phyloP scores from a whole-genome alignment of 257 asterid genomes.

The Solanum medicagineum region DNA sequence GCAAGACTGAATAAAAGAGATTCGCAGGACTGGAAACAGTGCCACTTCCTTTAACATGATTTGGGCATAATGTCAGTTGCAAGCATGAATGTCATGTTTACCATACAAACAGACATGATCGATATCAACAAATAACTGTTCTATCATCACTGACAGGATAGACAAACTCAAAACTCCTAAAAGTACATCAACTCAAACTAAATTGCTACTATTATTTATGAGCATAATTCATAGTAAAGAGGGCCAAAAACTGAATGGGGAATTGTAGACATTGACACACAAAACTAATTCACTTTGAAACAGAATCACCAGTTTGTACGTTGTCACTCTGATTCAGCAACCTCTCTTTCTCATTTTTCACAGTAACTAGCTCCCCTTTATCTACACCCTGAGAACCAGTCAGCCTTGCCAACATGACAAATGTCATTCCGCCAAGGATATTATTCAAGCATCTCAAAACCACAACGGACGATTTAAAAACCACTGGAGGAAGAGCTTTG shows the following conservation, averaged over 20 bases:
- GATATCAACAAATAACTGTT: background rate
- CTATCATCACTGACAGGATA: background rate
- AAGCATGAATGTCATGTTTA: background rate
- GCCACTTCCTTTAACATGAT: background rate
- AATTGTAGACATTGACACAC: background rate
- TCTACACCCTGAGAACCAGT: slow-evolving; percentile 70
- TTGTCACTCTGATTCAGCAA: slow-evolving; percentile 14
- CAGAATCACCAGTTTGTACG: slow-evolving; percentile 14
- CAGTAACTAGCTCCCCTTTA: slow-evolving; percentile 7
- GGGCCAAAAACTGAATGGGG: background rate
- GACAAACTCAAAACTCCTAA: background rate
- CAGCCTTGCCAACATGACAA: slow-evolving; percentile 71
- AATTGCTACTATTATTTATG: background rate
- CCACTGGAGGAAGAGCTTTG: slow-evolving; percentile 42
- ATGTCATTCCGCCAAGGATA: slow-evolving; percentile 78
- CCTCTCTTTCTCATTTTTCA: slow-evolving; percentile 29
- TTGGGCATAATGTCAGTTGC: background rate
- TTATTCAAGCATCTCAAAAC: slow-evolving; percentile 73
- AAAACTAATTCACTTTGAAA: slow-evolving; percentile 15
- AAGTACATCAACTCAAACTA: background rate
- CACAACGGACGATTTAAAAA: slow-evolving; percentile 64
- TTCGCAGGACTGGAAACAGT: background rate
- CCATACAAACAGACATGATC: background rate
- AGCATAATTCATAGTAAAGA: background rate
- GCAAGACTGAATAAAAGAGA: background rate